Evolutionary conservation across 2,329 filamentous ascomycete species (phyloP).

Genomic region (Epichloe uncinata): DNA sequence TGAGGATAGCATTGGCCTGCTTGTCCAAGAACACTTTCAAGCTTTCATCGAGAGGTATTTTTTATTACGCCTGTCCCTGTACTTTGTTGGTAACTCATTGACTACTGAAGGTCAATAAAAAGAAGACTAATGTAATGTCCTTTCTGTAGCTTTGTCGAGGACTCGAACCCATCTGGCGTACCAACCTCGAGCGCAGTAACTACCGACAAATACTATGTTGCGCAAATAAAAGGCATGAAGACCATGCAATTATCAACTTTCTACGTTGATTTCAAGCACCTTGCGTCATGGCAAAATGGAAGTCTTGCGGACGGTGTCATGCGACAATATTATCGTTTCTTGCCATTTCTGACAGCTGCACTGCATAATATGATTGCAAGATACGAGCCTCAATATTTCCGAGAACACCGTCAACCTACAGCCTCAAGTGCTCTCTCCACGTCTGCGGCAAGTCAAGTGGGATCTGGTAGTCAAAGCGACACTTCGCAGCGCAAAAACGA

Average conservation of each 20-base stretch:
- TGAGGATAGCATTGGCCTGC: slow-evolving; percentile 62
- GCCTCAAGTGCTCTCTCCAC: slow-evolving; percentile 59
- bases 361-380: slow-evolving; percentile 90
- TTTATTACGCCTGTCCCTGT: too few species aligned
- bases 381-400: slow-evolving; percentile 87
- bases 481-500: slow-evolving; percentile 69
- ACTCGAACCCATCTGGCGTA: slow-evolving; percentile 47
- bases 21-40: slow-evolving; percentile 65
- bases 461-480: slow-evolving; percentile 50
- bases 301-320: slow-evolving; percentile 76
- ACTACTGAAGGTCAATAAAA: not conserved
- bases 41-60: slow-evolving; percentile 61
- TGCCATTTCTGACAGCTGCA: slow-evolving; percentile 78
- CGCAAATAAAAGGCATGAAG: slow-evolving; percentile 67
- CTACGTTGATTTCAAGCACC: slow-evolving; percentile 78
- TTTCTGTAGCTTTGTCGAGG: slow-evolving; percentile 48
- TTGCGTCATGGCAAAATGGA: slow-evolving; percentile 63
- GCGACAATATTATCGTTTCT: slow-evolving; percentile 85
- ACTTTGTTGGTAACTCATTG: not conserved
- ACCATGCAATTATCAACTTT: slow-evolving; percentile 67
- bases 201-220: slow-evolving; percentile 73
- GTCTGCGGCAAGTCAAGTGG: slow-evolving; percentile 49
- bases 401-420: slow-evolving; percentile 76
- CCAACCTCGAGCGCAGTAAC: slow-evolving; percentile 57
- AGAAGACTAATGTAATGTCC: not conserved